phyloP scores from a whole-genome alignment of 1,284 basidiomycete species.

The Agroathelia rolfsii region DNA sequence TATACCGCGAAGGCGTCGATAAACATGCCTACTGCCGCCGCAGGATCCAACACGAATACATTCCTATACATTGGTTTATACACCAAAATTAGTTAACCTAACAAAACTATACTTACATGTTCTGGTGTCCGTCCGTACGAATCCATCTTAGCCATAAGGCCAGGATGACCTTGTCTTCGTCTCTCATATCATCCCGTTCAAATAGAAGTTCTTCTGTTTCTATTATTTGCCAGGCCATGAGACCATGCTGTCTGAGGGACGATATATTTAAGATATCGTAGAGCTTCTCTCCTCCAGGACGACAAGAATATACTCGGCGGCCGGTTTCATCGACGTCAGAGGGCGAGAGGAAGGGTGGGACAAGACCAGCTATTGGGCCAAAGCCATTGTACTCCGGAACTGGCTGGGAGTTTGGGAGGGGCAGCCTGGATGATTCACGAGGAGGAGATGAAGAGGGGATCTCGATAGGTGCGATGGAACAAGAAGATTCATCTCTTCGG shows the following conservation, averaged over 20 bases:
- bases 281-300: slow-evolving; percentile 51
- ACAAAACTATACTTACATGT: slow-evolving; percentile 32
- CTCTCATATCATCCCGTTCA: slow-evolving; percentile 52
- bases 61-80: slow-evolving; percentile 42
- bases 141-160: slow-evolving; percentile 72
- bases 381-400: slow-evolving; percentile 39
- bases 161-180: slow-evolving; percentile 68
- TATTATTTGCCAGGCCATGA: slow-evolving; percentile 53
- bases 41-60: slow-evolving; percentile 42
- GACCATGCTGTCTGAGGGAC: slow-evolving; percentile 48
- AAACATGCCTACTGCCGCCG: too few relatives aligned
- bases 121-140: too few relatives aligned
- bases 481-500: too few relatives aligned
- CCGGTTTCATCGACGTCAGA: slow-evolving; percentile 34
- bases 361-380: too few relatives aligned
- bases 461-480: too few relatives aligned
- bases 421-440: slow-evolving; percentile 28
- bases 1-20: slow-evolving; percentile 48
- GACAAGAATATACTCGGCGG: slow-evolving; percentile 42
- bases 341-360: slow-evolving; percentile 55
- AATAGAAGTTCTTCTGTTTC: slow-evolving; percentile 67
- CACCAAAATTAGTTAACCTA: slow-evolving; percentile 3
- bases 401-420: slow-evolving; percentile 28
- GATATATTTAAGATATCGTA: slow-evolving; percentile 54
- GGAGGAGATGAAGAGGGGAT: slow-evolving; percentile 15